Percentiles rank a stretch among this genome's conserved stretches.
phyloP scores from a whole-genome alignment of 2,329 filamentous ascomycete species.

The Pezicula rhizophila region DNA sequence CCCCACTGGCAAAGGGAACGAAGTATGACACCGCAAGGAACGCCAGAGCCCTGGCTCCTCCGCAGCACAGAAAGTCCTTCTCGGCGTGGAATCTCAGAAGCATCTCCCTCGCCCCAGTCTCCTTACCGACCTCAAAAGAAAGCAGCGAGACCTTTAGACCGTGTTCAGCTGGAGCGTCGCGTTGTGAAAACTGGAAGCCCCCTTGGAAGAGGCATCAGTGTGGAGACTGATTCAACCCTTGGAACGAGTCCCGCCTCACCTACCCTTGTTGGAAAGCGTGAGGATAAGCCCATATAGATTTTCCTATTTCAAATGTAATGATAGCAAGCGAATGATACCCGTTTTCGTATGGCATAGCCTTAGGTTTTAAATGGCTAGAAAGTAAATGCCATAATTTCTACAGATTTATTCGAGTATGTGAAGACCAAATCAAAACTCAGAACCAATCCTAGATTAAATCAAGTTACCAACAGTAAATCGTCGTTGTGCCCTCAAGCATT shows the following conservation, averaged over 20 bases:
- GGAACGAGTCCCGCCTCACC: slow-evolving; percentile 24
- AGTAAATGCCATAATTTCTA: too few relatives aligned
- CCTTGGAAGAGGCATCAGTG: slow-evolving; percentile 20
- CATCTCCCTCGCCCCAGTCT: slow-evolving; percentile 16
- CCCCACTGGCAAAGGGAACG: slow-evolving; percentile 6
- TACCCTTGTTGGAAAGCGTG: slow-evolving; percentile 8
- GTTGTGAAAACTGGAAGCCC: slow-evolving; percentile 16
- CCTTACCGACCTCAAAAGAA: slow-evolving; percentile 19
- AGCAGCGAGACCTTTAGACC: slow-evolving; percentile 16
- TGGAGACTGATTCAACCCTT: slow-evolving; percentile 24
- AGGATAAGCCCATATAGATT: neutral
- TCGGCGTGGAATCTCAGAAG: slow-evolving; percentile 7
- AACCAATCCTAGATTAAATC: too few relatives aligned
- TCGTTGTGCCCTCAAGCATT: too few relatives aligned
- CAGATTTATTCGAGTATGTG: too few relatives aligned
- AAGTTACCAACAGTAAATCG: too few relatives aligned
- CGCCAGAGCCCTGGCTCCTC: slow-evolving; percentile 19
- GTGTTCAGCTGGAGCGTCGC: slow-evolving; percentile 13
- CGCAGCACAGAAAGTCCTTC: slow-evolving; percentile 3
- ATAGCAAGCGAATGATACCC: slow-evolving; percentile 1
- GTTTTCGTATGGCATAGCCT: too few relatives aligned
- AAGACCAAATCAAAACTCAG: too few relatives aligned
- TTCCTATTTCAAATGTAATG: neutral
- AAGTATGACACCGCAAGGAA: slow-evolving; percentile 11
- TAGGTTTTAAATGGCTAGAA: too few relatives aligned